phyloP scores from a whole-genome alignment of 202 grass and related monocot genomes.

The Carex arenaria region DNA sequence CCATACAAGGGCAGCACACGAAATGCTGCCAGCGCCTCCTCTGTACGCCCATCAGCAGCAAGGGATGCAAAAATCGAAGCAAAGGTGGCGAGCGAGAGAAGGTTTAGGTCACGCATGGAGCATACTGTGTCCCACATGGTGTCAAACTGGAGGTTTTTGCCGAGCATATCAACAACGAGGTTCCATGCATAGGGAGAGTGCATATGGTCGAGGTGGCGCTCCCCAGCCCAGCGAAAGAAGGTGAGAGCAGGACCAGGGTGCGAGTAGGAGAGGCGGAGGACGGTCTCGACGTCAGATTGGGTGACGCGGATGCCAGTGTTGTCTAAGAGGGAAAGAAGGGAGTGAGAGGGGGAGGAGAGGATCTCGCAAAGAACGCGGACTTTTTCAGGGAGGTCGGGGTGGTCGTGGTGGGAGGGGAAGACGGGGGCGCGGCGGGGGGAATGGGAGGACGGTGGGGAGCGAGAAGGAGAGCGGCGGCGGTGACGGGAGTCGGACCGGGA shows the following conservation, averaged over 20 bases:
- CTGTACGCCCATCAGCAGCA: slow-evolving; percentile 23
- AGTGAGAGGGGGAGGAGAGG: slow-evolving; percentile 27
- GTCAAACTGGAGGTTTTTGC: slow-evolving; percentile 62
- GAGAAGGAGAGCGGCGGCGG: background rate
- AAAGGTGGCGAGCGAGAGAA: slow-evolving; percentile 73
- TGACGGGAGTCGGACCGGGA: background rate
- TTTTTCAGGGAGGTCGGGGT: slow-evolving; percentile 28
- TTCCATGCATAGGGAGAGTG: slow-evolving; percentile 89
- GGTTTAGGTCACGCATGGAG: slow-evolving; percentile 62
- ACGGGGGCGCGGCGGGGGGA: background rate
- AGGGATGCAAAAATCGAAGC: slow-evolving; percentile 75
- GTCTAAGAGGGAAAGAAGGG: slow-evolving; percentile 42
- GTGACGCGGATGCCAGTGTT: slow-evolving; percentile 33
- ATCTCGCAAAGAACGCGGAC: slow-evolving; percentile 44
- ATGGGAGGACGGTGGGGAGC: slow-evolving; percentile 18
- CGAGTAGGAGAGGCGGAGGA: slow-evolving; percentile 73
- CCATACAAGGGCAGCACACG: slow-evolving; percentile 42
- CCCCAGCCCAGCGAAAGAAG: slow-evolving; percentile 86
- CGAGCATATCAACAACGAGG: slow-evolving; percentile 77
- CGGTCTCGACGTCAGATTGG: slow-evolving; percentile 57
- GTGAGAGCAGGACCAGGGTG: slow-evolving; percentile 37
- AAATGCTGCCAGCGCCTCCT: slow-evolving; percentile 48
- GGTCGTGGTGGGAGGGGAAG: slow-evolving; percentile 51
- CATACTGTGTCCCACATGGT: slow-evolving; percentile 58
- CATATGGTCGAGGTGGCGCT: slow-evolving; percentile 40